These are phyloP conservation scores for Xylaria sp. DNA, from an alignment of 2,329 filamentous ascomycete species.

Conservation along the genomic window DNA sequence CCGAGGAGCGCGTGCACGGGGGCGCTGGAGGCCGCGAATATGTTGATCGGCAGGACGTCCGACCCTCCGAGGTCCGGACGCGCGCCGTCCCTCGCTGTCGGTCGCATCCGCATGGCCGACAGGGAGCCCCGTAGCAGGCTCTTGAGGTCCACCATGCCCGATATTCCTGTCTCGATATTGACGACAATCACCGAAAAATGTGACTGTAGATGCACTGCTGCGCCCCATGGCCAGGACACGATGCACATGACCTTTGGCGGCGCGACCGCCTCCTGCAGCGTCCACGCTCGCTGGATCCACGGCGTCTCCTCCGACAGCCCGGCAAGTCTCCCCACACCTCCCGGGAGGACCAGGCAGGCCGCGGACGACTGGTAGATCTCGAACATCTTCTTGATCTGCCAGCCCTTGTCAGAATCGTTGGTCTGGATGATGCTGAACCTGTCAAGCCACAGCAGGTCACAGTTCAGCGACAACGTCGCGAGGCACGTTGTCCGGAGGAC, in stretches of 20 bases:
- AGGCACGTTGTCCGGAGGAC: conserved; percentile 15
- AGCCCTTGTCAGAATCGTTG: conserved; percentile 20
- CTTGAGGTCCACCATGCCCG: neutral
- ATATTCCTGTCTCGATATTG: neutral
- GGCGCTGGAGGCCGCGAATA: neutral
- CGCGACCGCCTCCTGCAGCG: conserved; percentile 28
- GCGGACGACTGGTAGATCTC: conserved; percentile 20
- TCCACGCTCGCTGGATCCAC: conserved; percentile 30
- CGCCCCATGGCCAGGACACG: conserved; percentile 17
- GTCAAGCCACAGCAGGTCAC: conserved; percentile 21
- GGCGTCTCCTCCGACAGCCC: conserved; percentile 16
- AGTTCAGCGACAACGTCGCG: conserved; percentile 4
- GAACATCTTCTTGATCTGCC: conserved; percentile 29
- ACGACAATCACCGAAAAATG: neutral
- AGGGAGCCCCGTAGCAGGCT: neutral
- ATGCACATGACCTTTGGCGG: conserved; percentile 12
- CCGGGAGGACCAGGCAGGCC: conserved; percentile 25
- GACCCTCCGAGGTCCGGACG: neutral
- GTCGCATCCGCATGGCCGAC: neutral
- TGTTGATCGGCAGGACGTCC: neutral
- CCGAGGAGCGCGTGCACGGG: neutral
- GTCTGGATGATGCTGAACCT: conserved; percentile 19
- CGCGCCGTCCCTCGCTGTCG: neutral
- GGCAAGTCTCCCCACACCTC: conserved; percentile 21
- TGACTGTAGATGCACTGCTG: neutral